These are phyloP conservation scores for Pythium insidiosum DNA, from an alignment of 352 stramenopile species.

Conservation along the genomic window DNA sequence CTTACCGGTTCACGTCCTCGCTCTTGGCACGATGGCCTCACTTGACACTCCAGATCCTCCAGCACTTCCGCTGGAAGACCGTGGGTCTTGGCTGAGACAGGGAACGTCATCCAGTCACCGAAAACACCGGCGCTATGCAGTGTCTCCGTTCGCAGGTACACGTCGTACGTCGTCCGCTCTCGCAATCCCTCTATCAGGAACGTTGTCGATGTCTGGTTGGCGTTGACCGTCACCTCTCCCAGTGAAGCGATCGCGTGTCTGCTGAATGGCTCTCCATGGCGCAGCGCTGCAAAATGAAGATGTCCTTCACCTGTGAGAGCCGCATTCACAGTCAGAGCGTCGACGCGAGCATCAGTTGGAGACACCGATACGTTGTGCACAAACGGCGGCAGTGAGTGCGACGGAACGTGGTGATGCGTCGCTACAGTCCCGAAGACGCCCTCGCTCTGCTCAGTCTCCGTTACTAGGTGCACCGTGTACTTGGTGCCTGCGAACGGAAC, in stretches of 20 bases:
- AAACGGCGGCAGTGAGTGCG: slow-evolving; percentile 32
- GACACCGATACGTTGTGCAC: slow-evolving; percentile 27
- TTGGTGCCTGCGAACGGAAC: slow-evolving; percentile 42
- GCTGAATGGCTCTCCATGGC: slow-evolving; percentile 21
- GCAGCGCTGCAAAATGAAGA: slow-evolving; percentile 52
- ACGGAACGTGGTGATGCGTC: slow-evolving; percentile 38
- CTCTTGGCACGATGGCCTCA: slow-evolving; percentile 31
- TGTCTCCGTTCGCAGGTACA: slow-evolving; percentile 71
- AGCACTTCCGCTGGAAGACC: slow-evolving; percentile 59
- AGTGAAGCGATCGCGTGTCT: slow-evolving; percentile 5
- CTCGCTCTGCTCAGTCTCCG: slow-evolving; percentile 55
- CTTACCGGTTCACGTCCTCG: slow-evolving; percentile 43
- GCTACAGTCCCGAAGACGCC: slow-evolving; percentile 70
- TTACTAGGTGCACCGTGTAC: slow-evolving; percentile 71
- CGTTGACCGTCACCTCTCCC: slow-evolving; percentile 9
- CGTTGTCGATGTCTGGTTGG: slow-evolving; percentile 10
- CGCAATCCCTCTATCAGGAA: slow-evolving; percentile 45
- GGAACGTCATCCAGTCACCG: slow-evolving; percentile 38
- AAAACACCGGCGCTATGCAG: slow-evolving; percentile 66
- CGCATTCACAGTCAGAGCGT: slow-evolving; percentile 47
- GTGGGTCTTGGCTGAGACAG: slow-evolving; percentile 45
- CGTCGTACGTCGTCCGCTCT: slow-evolving; percentile 52
- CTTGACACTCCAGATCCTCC: slow-evolving; percentile 42
- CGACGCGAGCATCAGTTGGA: slow-evolving; percentile 52
- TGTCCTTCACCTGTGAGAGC: slow-evolving; percentile 36